Percentiles rank a stretch among this genome's conserved stretches.
Conservation (phyloP, 1,284 basidiomycete species). For the Cryptococcus jaspeensis region DNA sequence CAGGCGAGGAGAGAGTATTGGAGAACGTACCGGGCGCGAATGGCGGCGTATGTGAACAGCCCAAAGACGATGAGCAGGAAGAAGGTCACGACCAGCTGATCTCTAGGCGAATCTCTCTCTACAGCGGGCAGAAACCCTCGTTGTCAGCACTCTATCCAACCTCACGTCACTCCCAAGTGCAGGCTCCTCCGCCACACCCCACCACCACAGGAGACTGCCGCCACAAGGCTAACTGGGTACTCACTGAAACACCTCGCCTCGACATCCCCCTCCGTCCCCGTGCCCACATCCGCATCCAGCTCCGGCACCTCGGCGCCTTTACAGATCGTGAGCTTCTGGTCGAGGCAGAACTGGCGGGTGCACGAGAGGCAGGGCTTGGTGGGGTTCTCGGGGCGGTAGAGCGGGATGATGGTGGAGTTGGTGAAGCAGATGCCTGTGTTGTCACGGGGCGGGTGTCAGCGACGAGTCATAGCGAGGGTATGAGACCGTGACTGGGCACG, state of each 20-base stretch:
- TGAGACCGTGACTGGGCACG: neutral
- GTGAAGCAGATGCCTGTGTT: slow-evolving; percentile 81
- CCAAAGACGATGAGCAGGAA: slow-evolving; percentile 83
- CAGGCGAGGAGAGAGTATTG: neutral
- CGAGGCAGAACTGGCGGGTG: slow-evolving; percentile 92
- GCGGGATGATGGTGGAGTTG: slow-evolving; percentile 81
- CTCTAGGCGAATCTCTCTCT: slow-evolving; percentile 84
- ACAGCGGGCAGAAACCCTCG: slow-evolving; percentile 1
- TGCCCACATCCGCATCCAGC: slow-evolving; percentile 84
- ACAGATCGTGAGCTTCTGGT: slow-evolving; percentile 85
- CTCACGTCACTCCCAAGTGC: neutral
- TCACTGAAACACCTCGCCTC: slow-evolving; percentile 92
- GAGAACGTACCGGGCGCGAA: slow-evolving; percentile 56
- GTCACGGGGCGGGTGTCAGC: neutral
- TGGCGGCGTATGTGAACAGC: slow-evolving; percentile 74
- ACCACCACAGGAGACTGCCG: neutral
- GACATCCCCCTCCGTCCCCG: slow-evolving; percentile 94
- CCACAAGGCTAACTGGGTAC: slow-evolving; percentile 45
- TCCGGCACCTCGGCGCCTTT: slow-evolving; percentile 71
- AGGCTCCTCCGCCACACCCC: neutral
- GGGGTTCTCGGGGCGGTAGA: slow-evolving; percentile 76
- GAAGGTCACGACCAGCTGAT: slow-evolving; percentile 83
- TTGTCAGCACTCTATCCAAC: slow-evolving; percentile 5
- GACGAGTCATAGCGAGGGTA: neutral
- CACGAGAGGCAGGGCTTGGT: slow-evolving; percentile 87